phyloP scores from a whole-genome alignment of 164 flowering plant genomes.

The Houttuynia cordata region DNA sequence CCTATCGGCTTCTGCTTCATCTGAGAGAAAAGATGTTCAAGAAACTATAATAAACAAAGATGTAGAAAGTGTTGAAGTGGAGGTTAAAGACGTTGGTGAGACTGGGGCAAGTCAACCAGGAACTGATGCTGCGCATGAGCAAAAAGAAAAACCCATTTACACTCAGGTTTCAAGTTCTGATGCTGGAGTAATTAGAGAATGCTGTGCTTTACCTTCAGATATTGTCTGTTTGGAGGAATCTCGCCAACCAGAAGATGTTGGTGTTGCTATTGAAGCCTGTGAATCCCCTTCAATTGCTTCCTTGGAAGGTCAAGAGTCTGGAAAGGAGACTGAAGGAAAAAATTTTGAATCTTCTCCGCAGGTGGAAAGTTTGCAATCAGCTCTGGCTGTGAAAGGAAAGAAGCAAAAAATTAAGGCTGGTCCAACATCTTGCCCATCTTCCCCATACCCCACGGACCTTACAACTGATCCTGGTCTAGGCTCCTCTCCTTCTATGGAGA shows the following conservation, averaged over 20 bases:
- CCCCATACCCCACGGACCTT: constrained; percentile 48
- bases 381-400: constrained; percentile 38
- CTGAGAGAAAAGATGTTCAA: constrained; percentile 41
- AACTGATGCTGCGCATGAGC: constrained; percentile 24
- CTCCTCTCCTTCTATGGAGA: constrained; percentile 31
- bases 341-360: constrained; percentile 24
- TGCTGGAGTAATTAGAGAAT: constrained; percentile 45
- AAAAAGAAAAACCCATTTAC: constrained; percentile 48
- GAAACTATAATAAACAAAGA: constrained; percentile 44
- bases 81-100: constrained; percentile 79
- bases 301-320: constrained; percentile 33
- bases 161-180: constrained; percentile 75
- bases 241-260: constrained; percentile 31
- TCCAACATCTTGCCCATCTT: constrained; percentile 34
- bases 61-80: constrained; percentile 46
- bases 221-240: constrained; percentile 28
- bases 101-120: constrained; percentile 29
- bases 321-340: constrained; percentile 29
- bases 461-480: constrained; percentile 35
- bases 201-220: constrained; percentile 35
- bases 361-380: constrained; percentile 18
- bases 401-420: constrained; percentile 50
- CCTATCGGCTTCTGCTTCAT: constrained; percentile 39
- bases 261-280: constrained; percentile 16
- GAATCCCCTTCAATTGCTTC: constrained; percentile 14